phyloP scores from a whole-genome alignment of 2,329 filamentous ascomycete genomes.

The Colletotrichum nymphaeae region DNA sequence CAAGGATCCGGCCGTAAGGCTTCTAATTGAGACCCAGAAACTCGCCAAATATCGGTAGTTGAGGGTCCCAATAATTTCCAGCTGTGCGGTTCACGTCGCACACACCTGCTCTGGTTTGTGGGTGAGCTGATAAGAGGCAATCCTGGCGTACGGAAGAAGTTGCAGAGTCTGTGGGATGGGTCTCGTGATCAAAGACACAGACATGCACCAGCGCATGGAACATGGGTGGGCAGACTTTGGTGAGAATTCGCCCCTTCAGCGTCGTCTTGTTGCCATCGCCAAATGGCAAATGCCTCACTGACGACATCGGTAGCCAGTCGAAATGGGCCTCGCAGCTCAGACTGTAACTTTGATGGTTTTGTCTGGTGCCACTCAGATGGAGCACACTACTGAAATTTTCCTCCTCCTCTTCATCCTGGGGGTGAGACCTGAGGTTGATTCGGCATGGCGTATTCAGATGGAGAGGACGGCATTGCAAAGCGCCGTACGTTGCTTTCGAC shows the following conservation, averaged over 20 bases:
- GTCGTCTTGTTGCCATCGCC: constrained; percentile 14
- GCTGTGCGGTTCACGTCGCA: neutral
- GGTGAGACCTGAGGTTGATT: neutral
- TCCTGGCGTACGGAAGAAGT: neutral
- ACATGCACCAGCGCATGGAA: constrained; percentile 1
- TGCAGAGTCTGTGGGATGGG: neutral
- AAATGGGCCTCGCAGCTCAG: constrained; percentile 21
- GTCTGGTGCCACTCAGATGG: constrained; percentile 22
- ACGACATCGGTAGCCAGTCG: constrained; percentile 26
- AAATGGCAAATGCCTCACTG: constrained; percentile 32
- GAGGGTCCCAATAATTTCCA: constrained; percentile 10
- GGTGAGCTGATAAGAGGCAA: neutral
- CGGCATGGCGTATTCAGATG: neutral
- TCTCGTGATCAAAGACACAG: constrained; percentile 28
- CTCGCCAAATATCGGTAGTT: constrained; percentile 17
- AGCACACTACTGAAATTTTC: neutral
- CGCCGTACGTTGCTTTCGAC: neutral
- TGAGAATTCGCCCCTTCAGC: constrained; percentile 5
- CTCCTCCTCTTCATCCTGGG: neutral
- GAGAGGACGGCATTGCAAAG: neutral
- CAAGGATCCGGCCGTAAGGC: neutral
- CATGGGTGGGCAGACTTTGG: constrained; percentile 1
- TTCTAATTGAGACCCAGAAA: constrained; percentile 9
- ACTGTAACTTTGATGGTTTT: constrained; percentile 15
- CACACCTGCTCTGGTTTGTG: neutral